A percentile compares a stretch with the other conserved stretches of the same genome.
Evolutionary conservation across 371 early-diverging fungal species (phyloP).

Genomic region (Chytridium lagenaria): DNA sequence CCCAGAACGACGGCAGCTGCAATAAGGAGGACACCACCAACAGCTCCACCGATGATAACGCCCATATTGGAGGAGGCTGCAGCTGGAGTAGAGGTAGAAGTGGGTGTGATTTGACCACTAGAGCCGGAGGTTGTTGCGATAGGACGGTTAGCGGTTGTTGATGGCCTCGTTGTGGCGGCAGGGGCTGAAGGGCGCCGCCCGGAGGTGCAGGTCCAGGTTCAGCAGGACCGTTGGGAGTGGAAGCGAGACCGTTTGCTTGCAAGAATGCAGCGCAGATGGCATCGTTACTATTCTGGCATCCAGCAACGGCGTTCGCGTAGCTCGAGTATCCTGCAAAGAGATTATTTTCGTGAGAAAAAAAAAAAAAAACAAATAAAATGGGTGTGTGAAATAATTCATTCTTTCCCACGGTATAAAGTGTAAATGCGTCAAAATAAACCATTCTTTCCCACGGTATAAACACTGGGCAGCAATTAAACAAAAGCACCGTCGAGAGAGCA

Average conservation of each 20-base stretch:
- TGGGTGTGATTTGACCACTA: not conserved
- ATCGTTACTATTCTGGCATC: not conserved
- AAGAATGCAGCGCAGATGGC: not conserved
- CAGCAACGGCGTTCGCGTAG: not conserved
- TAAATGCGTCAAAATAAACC: too few species aligned
- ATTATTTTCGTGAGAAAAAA: too few species aligned
- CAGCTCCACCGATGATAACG: slow-evolving; percentile 7
- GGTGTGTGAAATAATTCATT: too few species aligned
- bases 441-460: too few species aligned
- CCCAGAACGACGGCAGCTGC: slow-evolving; percentile 18
- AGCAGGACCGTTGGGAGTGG: not conserved
- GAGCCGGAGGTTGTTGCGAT: not conserved
- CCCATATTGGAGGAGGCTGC: not conserved
- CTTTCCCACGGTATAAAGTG: too few species aligned
- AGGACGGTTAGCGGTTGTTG: too few species aligned
- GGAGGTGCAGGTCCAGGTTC: too few species aligned
- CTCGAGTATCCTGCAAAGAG: not conserved
- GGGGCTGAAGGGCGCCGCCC: too few species aligned
- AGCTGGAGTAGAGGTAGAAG: not conserved
- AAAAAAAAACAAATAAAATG: too few species aligned
- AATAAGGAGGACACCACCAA: slow-evolving; percentile 18
- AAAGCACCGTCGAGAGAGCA: too few species aligned
- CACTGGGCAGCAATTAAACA: too few species aligned
- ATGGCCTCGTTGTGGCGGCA: too few species aligned
- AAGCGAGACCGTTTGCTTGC: not conserved